phyloP scores from a whole-genome alignment of 2,329 filamentous ascomycete species.

The Diplodia corticola region DNA sequence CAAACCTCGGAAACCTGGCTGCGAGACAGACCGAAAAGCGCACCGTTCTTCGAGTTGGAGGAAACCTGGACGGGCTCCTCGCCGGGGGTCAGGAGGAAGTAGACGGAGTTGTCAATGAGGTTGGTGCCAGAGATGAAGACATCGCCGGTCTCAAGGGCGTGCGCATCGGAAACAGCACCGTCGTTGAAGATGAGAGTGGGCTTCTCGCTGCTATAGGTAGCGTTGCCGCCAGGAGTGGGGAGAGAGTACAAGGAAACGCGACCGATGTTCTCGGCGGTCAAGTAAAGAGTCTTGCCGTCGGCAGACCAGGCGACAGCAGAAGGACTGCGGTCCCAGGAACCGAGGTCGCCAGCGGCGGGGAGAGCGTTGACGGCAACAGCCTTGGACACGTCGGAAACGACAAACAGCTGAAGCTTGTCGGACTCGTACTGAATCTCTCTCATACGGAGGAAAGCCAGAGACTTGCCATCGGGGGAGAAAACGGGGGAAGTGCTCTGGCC shows the following conservation, averaged over 20 bases:
- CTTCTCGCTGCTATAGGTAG: neutral
- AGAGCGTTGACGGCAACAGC: conserved; percentile 63
- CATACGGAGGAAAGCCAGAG: conserved; percentile 79
- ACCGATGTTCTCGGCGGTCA: conserved; percentile 72
- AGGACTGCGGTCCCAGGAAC: conserved; percentile 59
- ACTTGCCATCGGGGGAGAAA: conserved; percentile 72
- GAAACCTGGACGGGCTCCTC: conserved; percentile 49
- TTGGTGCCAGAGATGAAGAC: conserved; percentile 69
- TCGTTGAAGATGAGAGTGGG: conserved; percentile 20
- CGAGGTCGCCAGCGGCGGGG: conserved; percentile 61
- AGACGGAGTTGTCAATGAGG: conserved; percentile 71
- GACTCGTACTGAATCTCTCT: conserved; percentile 74
- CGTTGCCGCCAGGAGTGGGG: conserved; percentile 29
- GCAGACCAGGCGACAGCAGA: conserved; percentile 51
- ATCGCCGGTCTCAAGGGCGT: conserved; percentile 51
- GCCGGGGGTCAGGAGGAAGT: conserved; percentile 41
- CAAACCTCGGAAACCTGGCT: conserved; percentile 68
- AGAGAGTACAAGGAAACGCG: conserved; percentile 63
- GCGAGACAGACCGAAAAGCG: conserved; percentile 64
- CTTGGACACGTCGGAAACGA: conserved; percentile 62
- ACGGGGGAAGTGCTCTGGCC: conserved; percentile 67
- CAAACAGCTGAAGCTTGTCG: conserved; percentile 69
- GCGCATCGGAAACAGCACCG: conserved; percentile 43
- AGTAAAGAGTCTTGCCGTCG: conserved; percentile 63
- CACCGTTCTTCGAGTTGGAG: conserved; percentile 66